Evolutionary conservation across 2,329 filamentous ascomycete species (phyloP).

Genomic region (Scytalidium lignicola): DNA sequence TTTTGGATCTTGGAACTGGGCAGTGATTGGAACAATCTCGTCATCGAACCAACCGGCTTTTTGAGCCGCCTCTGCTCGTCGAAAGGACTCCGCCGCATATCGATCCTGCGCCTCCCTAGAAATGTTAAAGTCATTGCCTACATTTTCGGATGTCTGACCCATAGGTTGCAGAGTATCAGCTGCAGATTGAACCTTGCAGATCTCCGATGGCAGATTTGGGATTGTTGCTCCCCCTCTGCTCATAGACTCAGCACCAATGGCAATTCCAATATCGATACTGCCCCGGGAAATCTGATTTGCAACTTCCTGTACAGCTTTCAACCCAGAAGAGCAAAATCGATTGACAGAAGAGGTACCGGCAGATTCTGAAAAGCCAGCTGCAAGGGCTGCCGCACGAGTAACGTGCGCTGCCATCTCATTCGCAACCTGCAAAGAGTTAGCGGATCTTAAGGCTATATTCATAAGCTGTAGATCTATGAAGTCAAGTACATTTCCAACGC

Average conservation of each 20-base stretch:
- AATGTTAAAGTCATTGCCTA: slow-evolving; percentile 85
- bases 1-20: slow-evolving; percentile 78
- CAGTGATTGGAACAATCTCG: slow-evolving; percentile 86
- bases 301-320: slow-evolving; percentile 85
- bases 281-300: slow-evolving; percentile 82
- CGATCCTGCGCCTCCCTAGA: slow-evolving; percentile 74
- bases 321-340: slow-evolving; percentile 84
- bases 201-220: slow-evolving; percentile 60
- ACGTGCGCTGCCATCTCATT: slow-evolving; percentile 84
- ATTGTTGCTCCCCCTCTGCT: slow-evolving; percentile 72
- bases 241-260: slow-evolving; percentile 93
- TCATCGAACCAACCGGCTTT: slow-evolving; percentile 89
- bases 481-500: slow-evolving; percentile 78
- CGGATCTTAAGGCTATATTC: slow-evolving; percentile 1
- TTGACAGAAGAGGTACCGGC: slow-evolving; percentile 80
- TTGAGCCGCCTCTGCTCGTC: slow-evolving; percentile 81
- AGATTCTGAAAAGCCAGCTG: slow-evolving; percentile 78
- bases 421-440: slow-evolving; percentile 56
- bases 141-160: slow-evolving; percentile 97
- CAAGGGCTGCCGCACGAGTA: slow-evolving; percentile 77
- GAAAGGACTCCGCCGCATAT: slow-evolving; percentile 83
- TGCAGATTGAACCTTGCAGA: slow-evolving; percentile 68
- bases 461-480: slow-evolving; percentile 38
- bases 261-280: slow-evolving; percentile 90
- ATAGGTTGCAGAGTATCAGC: slow-evolving; percentile 96